Conservation (phyloP, 108 stramenopile species). For the Heterococcus sp. region DNA sequence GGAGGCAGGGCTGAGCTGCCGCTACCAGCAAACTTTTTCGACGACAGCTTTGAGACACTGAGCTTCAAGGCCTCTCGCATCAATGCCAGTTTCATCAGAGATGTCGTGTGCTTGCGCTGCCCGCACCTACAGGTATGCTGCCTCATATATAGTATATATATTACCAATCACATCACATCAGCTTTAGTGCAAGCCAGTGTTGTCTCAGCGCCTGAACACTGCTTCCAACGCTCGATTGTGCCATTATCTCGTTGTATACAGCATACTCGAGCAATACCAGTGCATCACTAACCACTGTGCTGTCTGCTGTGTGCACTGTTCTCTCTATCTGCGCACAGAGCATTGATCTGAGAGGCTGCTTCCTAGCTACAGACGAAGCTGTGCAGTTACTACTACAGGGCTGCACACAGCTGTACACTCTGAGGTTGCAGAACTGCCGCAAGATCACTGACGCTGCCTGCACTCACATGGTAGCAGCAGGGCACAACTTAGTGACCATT, state of each 20-base stretch:
- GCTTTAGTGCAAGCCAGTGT: not conserved
- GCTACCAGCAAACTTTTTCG: slow-evolving; percentile 17
- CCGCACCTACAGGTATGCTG: slow-evolving; percentile 25
- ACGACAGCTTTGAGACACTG: slow-evolving; percentile 11
- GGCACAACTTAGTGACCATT: not conserved
- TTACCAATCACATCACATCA: not conserved
- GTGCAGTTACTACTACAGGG: slow-evolving; percentile 12
- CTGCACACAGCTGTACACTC: slow-evolving; percentile 1
- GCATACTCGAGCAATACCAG: not conserved
- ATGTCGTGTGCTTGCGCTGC: slow-evolving; percentile 23
- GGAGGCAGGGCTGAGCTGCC: slow-evolving; percentile 22
- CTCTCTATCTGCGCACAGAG: not conserved
- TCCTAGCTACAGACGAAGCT: slow-evolving; percentile 21
- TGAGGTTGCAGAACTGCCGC: slow-evolving; percentile 22
- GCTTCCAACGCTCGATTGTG: not conserved
- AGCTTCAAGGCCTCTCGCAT: slow-evolving; percentile 15
- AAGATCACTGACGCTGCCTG: slow-evolving; percentile 17
- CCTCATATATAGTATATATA: not conserved
- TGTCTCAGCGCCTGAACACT: not conserved
- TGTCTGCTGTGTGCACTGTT: not conserved
- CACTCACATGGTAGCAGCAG: slow-evolving; percentile 12
- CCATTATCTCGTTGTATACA: not conserved
- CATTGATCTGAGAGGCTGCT: slow-evolving; percentile 33
- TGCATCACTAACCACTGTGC: not conserved
- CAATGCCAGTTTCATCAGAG: slow-evolving; percentile 20